A percentile compares a stretch with the other conserved stretches of the same genome.
Conservation (phyloP, 768 basidiomycete species). For the Guyanaporus albipodus region DNA sequence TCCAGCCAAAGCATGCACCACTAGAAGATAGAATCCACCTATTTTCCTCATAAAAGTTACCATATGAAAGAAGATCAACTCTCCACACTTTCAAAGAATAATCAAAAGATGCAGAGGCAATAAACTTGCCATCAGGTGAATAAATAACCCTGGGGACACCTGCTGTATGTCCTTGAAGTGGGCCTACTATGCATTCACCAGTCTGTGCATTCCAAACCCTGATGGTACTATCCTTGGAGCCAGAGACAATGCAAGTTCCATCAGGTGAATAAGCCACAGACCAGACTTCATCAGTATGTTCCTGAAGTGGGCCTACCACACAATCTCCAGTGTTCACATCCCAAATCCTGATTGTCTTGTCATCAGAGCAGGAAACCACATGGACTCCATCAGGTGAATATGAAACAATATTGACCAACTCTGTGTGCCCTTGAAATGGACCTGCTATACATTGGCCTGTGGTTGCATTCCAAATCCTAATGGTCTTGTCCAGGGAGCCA, state of each 20-base stretch:
- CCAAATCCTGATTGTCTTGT: constrained; percentile 16
- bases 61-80: no score
- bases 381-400: constrained; percentile 17
- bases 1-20: no score
- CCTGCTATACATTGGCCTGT: constrained; percentile 13
- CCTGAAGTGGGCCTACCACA: not conserved
- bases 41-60: no score
- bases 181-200: constrained; percentile 1
- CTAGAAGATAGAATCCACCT: no score
- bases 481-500: constrained; percentile 18
- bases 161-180: no score
- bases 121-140: no score
- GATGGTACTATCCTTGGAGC: constrained; percentile 8
- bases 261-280: constrained; percentile 16
- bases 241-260: constrained; percentile 11
- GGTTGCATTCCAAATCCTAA: constrained; percentile 20
- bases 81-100: no score
- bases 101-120: no score
- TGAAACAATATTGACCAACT: constrained; percentile 1
- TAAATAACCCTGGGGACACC: no score
- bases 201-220: constrained; percentile 8
- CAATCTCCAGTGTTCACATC: constrained; percentile 5
- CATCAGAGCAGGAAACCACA: constrained; percentile 16
- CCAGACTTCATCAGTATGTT: not conserved
- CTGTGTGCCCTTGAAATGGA: constrained; percentile 16